Evolutionary conservation across 2,329 filamentous ascomycete species (phyloP), one percentile per base, ranked within the genome.

Genomic region (Penicillium sp.): DNA sequence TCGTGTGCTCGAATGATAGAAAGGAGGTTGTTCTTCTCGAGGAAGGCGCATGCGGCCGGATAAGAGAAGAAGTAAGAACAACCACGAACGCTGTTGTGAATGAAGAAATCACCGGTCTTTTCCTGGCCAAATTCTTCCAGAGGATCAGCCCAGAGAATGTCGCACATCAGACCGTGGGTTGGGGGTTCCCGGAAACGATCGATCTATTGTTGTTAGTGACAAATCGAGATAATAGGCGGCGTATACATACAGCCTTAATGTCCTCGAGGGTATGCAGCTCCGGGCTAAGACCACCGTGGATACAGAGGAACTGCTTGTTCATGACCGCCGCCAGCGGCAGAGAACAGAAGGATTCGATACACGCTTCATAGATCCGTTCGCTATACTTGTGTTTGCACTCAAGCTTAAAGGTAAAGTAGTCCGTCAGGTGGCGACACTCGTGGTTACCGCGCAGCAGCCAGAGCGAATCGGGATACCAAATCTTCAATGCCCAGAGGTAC

Each of bases 361-460:
- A 97, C 51, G 94, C 92, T 68, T 99, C 92, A 72, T 99, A 99
- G 54, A 99, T 83, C 58, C 83, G 83, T 77, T 97, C 94, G 30
- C 90, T 96, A 77, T 99, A 99, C 75, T 99, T 99, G 83, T 99
- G 94, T 79, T 96, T 96, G 82, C 94, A 99, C 75, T 99, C 94
- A 52, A 99, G 86, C 81, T 99, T 97, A 81, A 99, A 99, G 55
- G 94, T 99, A 77, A 99, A 99, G 81, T 99, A 99, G 72, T 99
- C 94, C 51, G 94, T 99, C 81, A 99, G 82, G 79, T 99, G 94
- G 67, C 94, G 88, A 75, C 94, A 99, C 77, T 99, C 94, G 77
- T 99, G 94, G 76, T 99, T 99, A 63, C 94, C 94, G 66, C 94
- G 89, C 63, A 99, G 84, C 63, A 99, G 81, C 94, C 94, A 99